Evolutionary conservation across 495 filamentous ascomycete species (phyloP).

Genomic region (Neurospora tetrasperma): DNA sequence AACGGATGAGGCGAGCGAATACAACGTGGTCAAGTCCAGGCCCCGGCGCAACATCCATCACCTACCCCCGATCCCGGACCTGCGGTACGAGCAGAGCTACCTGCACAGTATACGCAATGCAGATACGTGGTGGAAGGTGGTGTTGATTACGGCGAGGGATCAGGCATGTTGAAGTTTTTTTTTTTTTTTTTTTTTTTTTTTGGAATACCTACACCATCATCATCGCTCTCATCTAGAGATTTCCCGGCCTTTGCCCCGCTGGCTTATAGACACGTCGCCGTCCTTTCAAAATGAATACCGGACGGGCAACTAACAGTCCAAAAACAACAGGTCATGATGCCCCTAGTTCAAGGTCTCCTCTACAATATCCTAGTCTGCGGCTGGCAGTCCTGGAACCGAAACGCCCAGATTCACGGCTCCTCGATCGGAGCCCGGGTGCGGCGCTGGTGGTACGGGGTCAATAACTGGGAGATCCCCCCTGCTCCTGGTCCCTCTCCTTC

Average conservation of each 20-base stretch:
- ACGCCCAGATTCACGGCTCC: conserved; percentile 56
- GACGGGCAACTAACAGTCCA: not conserved
- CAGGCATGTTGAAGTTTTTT: conserved; percentile 47
- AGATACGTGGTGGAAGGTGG: conserved; percentile 64
- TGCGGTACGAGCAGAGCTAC: conserved; percentile 97
- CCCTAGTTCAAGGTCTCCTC: conserved; percentile 71
- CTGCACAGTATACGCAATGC: conserved; percentile 70
- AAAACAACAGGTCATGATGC: conserved; percentile 57
- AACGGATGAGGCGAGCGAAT: conserved; percentile 21
- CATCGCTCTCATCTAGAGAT: too few species aligned
- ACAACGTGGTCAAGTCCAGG: conserved; percentile 43
- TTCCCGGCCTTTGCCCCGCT: not conserved
- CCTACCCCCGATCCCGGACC: conserved; percentile 80
- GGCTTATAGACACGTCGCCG: not conserved
- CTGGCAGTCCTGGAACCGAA: conserved; percentile 76
- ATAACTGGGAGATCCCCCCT: conserved; percentile 63
- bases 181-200: not conserved
- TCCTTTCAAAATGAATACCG: too few species aligned
- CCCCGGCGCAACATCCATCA: conserved; percentile 35
- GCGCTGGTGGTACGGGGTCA: conserved; percentile 86
- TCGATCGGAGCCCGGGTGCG: conserved; percentile 60
- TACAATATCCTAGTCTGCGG: conserved; percentile 71
- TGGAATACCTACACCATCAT: not conserved
- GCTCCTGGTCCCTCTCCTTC: not conserved
- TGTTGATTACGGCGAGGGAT: conserved; percentile 76